Evolutionary conservation across 768 basidiomycete species (phyloP).

Genomic region (Boletus rufocinnamomeus): DNA sequence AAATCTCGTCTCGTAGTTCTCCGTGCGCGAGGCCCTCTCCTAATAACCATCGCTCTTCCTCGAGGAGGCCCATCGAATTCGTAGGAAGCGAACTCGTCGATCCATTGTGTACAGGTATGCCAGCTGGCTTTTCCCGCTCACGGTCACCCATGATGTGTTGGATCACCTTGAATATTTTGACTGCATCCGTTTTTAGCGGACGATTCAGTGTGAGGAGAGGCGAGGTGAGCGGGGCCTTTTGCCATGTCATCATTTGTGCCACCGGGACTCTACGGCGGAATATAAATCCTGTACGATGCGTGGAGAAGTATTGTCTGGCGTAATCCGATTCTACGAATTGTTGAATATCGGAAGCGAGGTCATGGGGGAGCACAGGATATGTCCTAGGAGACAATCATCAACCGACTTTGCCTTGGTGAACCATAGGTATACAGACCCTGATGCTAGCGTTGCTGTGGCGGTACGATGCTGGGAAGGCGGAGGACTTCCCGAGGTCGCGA

Average conservation of each 20-base stretch:
- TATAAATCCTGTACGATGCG: slow-evolving; percentile 85
- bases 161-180: slow-evolving; percentile 84
- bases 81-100: slow-evolving; percentile 46
- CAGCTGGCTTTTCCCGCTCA: slow-evolving; percentile 65
- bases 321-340: slow-evolving; percentile 87
- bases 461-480: slow-evolving; percentile 18
- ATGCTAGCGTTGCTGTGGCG: slow-evolving; percentile 52
- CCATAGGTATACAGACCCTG: slow-evolving; percentile 53
- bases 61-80: slow-evolving; percentile 54
- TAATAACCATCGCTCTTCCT: slow-evolving; percentile 87
- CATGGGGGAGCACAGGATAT: slow-evolving; percentile 76
- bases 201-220: slow-evolving; percentile 76
- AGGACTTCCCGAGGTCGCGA: slow-evolving; percentile 42
- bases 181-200: slow-evolving; percentile 69
- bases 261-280: slow-evolving; percentile 82
- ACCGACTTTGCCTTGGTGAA: not conserved
- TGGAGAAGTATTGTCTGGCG: slow-evolving; percentile 86
- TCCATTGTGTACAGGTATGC: slow-evolving; percentile 46
- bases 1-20: slow-evolving; percentile 91
- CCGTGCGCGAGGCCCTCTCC: slow-evolving; percentile 76
- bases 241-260: slow-evolving; percentile 89
- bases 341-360: slow-evolving; percentile 81
- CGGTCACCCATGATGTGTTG: slow-evolving; percentile 95
- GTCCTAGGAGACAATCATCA: slow-evolving; percentile 45
- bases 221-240: slow-evolving; percentile 70